A percentile compares a stretch with the other conserved stretches of the same genome.
phyloP scores from a whole-genome alignment of 78 protist species.

The Polysphondylium violaceum region DNA sequence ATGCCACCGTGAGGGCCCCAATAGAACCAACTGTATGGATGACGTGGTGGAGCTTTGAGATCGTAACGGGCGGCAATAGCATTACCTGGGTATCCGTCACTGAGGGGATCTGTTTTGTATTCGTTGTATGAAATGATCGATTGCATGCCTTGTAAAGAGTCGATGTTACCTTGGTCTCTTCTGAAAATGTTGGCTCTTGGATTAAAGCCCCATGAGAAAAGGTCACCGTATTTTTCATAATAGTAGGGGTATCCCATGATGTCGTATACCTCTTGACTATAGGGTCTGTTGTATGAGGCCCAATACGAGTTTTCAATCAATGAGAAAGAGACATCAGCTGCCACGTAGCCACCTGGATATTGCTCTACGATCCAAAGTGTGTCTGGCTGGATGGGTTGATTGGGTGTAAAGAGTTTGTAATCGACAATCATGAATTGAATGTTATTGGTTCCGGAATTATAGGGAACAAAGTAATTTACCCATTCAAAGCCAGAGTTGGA shows the following conservation, averaged over 20 bases:
- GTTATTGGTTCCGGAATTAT: conserved; percentile 55
- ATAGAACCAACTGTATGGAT: conserved; percentile 45
- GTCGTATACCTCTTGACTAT: conserved; percentile 19
- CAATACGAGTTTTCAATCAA: conserved; percentile 27
- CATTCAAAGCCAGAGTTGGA: conserved; percentile 38
- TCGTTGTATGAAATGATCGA: conserved; percentile 14
- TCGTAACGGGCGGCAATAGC: conserved; percentile 50
- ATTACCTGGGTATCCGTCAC: conserved; percentile 42
- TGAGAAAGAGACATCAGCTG: conserved; percentile 36
- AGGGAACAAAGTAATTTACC: conserved; percentile 1
- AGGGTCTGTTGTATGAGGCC: conserved; percentile 47
- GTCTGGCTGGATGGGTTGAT: neutral
- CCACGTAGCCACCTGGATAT: conserved; percentile 50
- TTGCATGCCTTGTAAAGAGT: neutral
- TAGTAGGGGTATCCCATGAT: conserved; percentile 53
- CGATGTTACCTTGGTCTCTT: neutral
- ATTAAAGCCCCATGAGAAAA: conserved; percentile 31
- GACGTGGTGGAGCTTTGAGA: neutral
- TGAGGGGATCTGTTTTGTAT: conserved; percentile 25
- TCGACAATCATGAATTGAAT: conserved; percentile 42
- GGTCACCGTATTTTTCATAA: neutral
- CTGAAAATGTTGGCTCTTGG: conserved; percentile 58
- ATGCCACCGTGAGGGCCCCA: conserved; percentile 54
- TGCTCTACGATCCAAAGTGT: conserved; percentile 54
- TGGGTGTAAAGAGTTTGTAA: conserved; percentile 45